Base-by-base conservation (phyloP, 2,329 filamentous ascomycete genomes). In the Colletotrichum tofieldiae region DNA sequence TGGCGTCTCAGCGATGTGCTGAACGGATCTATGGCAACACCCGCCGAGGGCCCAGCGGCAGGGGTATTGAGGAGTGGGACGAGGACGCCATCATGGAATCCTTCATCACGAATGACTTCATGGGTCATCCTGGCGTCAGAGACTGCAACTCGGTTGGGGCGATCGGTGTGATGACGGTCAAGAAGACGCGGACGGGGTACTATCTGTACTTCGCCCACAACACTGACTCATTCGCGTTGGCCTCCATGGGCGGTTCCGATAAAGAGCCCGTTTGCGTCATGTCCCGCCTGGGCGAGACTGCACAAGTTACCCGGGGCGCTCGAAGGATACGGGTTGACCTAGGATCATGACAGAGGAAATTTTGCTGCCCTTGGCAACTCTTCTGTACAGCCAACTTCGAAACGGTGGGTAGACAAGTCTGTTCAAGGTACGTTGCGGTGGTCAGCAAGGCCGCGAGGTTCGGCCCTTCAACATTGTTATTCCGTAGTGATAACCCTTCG, bases 161-260 rank as follows among this genome's bases (percentile, higher is more conserved):
- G 39, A 97, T 99, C 77, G 96, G 96, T 2, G 90, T 98, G 70
- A 91, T 99, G 85, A 91, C 92, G 0, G 93, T 98, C 77, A 98
- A 98, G 84, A 96, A 95, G 84, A 92, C 90, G 0, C 86, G 85
- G 16, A 87, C 89, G 29, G 95, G 94, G 1, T 91, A 94, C 75
- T 94, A 93, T 79, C 89, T 99, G 63, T 96, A 96, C 82, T 99
- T 97, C 84, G 95, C 93, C 1, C 96, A 99, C 86, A 99, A 98
- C 79, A 99, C 96, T 0, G 96, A 98, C 80, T 91, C 89, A 1
- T 92, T 93, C 85, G 95, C 95, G 7, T 84, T 99, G 65, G 94
- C 95, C 1, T 97, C 94, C 3, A 97, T 98, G 94, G 90, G 93
- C 47, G 93, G 92, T 1, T 88, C 90, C 35, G 95, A 98, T 75